Percentiles rank a stretch among this genome's conserved stretches.
Evolutionary conservation across 2,329 filamentous ascomycete genomes (phyloP).

Genomic region (Tetracladium maxilliforme): DNA sequence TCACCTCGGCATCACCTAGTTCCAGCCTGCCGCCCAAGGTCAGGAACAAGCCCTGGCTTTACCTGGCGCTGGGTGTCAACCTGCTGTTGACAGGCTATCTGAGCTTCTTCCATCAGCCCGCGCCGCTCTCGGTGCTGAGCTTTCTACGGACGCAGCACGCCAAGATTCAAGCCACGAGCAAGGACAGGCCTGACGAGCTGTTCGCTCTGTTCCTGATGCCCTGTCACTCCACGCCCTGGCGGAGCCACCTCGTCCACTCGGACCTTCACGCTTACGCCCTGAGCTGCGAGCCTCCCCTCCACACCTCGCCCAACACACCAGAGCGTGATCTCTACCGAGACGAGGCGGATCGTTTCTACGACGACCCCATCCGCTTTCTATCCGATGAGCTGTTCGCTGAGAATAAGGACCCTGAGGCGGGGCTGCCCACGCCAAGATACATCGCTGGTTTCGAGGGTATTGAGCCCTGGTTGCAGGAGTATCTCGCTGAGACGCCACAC

Average conservation of each 20-base stretch:
- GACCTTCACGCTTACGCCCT: slow-evolving; percentile 68
- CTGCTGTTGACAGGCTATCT: too few relatives aligned
- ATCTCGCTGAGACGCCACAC: too few relatives aligned
- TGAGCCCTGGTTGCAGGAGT: slow-evolving; percentile 27
- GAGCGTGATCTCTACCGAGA: slow-evolving; percentile 62
- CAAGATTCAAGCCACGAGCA: not conserved
- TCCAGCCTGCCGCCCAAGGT: slow-evolving; percentile 9
- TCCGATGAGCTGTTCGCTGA: too few relatives aligned
- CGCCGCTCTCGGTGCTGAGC: too few relatives aligned
- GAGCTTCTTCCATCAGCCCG: too few relatives aligned
- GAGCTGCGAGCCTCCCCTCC: slow-evolving; percentile 77
- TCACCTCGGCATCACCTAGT: slow-evolving; percentile 23
- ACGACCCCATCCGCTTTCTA: slow-evolving; percentile 43
- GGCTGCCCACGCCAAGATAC: slow-evolving; percentile 33
- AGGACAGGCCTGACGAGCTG: slow-evolving; percentile 22
- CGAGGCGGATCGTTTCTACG: slow-evolving; percentile 86
- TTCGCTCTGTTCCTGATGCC: slow-evolving; percentile 81
- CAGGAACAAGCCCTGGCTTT: slow-evolving; percentile 2
- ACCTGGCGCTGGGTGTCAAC: slow-evolving; percentile 3
- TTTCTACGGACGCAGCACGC: too few relatives aligned
- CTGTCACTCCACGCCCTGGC: slow-evolving; percentile 93
- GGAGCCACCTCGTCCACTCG: slow-evolving; percentile 68
- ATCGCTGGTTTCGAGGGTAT: slow-evolving; percentile 48
- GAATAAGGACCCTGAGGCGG: slow-evolving; percentile 10
- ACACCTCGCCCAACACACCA: slow-evolving; percentile 38